These are phyloP conservation scores for Gonium pectorale DNA, from an alignment of 139 green algal species.

Conservation along the genomic window DNA sequence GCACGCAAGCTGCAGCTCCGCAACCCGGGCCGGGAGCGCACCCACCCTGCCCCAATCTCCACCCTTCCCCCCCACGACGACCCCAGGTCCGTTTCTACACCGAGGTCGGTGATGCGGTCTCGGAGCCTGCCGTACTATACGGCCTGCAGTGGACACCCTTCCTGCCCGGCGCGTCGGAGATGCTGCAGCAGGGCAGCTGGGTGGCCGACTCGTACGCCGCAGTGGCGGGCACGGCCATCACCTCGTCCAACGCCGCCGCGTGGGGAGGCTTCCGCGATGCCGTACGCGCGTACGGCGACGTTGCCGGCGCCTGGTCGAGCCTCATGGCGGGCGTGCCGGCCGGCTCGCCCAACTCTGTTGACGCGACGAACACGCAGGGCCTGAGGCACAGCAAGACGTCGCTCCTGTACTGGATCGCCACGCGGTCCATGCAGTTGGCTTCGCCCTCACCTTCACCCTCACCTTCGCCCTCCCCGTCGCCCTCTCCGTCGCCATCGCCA, in stretches of 20 bases:
- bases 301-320: not conserved
- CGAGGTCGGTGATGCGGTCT: not conserved
- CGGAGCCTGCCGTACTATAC: not conserved
- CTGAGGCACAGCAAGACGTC: slow-evolving; percentile 23
- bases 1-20: too few species aligned
- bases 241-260: not conserved
- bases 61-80: too few species aligned
- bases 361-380: not conserved
- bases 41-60: too few species aligned
- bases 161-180: slow-evolving; percentile 16
- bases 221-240: not conserved
- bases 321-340: not conserved
- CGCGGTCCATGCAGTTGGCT: not conserved
- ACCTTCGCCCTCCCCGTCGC: not conserved
- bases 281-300: not conserved
- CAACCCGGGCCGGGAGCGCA: too few species aligned
- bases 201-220: not conserved
- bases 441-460: not conserved
- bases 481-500: not conserved
- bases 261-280: not conserved
- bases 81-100: not conserved
- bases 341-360: not conserved
- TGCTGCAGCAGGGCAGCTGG: not conserved
- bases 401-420: slow-evolving; percentile 20
- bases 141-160: slow-evolving; percentile 22